Evolutionary conservation across 2,329 filamentous ascomycete species (phyloP), one percentile per base, ranked within the genome.

Genomic region (Diaporthe caulivora): DNA sequence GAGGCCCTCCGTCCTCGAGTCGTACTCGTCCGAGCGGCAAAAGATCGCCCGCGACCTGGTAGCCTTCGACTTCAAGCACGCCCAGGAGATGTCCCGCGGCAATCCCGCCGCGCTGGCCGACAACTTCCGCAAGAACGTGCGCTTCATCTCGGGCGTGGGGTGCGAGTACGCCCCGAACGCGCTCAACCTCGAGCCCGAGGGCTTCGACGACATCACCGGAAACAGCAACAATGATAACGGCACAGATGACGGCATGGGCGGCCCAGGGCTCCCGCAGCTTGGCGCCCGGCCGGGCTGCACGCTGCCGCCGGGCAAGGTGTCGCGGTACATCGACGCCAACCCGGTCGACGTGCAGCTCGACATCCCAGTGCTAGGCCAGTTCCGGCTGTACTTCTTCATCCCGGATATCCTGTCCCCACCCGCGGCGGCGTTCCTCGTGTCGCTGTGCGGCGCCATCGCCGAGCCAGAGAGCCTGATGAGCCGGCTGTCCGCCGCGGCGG

Each of bases 101-200:
- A 91, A 94, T 75, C 86, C 89, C 18, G 86, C 86, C 62, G 90
- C 89, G 0, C 84, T 94, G 2, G 90, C 91, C 0, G 87, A 89
- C 76, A 94, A 94, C 81, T 94, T 94, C 80, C 86, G 88, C 58
- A 90, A 89, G 58, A 94, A 94, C 72, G 89, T 93, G 47, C 89
- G 91, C 11, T 94, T 94, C 82, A 94, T 94, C 76, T 93, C 92
- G 0, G 92, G 92, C 18, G 88, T 93, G 42, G 92, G 92, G 1
- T 92, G 91, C 3, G 90, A 90, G 72, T 75, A 75, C 42, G 72
- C 55, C 17, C 47, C 49, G 9, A 75, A 74, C 42, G 53, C 40
- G 51, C 70, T 75, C 9, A 75, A 75, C 44, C 40, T 31, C 18
- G 34, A 44, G 21, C 55, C 55, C 17, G 31, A 71, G 55, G 69